Conservation (phyloP, 805 yeast genomes). For the Starmerella tilneyi region DNA sequence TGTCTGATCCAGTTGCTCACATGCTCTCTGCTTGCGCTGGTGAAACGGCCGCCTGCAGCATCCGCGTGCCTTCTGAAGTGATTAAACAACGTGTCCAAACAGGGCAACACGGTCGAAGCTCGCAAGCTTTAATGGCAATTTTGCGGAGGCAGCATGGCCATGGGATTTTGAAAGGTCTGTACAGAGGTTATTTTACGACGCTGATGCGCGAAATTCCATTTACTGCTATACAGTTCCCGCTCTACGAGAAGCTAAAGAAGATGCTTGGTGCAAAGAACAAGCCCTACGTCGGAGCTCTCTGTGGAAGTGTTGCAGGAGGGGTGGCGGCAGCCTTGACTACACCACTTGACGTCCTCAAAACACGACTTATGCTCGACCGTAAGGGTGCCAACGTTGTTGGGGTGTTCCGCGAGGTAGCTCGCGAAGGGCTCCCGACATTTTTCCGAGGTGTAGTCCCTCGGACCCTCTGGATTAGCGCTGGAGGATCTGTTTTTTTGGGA, state of each 20-base stretch:
- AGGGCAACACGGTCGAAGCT: constrained; percentile 45
- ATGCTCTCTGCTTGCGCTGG: constrained; percentile 85
- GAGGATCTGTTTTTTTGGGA: constrained; percentile 95
- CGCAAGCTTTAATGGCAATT: constrained; percentile 54
- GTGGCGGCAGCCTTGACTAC: constrained; percentile 90
- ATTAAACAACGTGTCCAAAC: constrained; percentile 92
- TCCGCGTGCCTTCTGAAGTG: constrained; percentile 94
- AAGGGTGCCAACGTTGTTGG: constrained; percentile 34
- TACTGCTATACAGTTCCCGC: constrained; percentile 89
- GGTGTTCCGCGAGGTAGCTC: constrained; percentile 44
- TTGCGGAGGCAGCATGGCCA: constrained; percentile 61
- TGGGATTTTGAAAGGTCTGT: constrained; percentile 66
- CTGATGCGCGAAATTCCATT: constrained; percentile 93
- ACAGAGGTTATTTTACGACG: constrained; percentile 89
- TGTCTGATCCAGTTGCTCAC: constrained; percentile 42
- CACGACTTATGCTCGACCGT: constrained; percentile 72
- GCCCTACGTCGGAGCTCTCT: constrained; percentile 69
- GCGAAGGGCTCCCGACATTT: constrained; percentile 61
- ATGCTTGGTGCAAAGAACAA: constrained; percentile 40
- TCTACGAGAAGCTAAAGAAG: constrained; percentile 74
- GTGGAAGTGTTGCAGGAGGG: constrained; percentile 93
- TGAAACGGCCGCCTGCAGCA: constrained; percentile 85
- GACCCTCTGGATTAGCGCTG: constrained; percentile 95
- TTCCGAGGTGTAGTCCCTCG: constrained; percentile 87
- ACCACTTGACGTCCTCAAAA: constrained; percentile 88